Percentiles rank a stretch among this genome's conserved stretches.
Evolutionary conservation across 2,329 filamentous ascomycete genomes (phyloP).

Genomic region (Scedosporium minutisporum): DNA sequence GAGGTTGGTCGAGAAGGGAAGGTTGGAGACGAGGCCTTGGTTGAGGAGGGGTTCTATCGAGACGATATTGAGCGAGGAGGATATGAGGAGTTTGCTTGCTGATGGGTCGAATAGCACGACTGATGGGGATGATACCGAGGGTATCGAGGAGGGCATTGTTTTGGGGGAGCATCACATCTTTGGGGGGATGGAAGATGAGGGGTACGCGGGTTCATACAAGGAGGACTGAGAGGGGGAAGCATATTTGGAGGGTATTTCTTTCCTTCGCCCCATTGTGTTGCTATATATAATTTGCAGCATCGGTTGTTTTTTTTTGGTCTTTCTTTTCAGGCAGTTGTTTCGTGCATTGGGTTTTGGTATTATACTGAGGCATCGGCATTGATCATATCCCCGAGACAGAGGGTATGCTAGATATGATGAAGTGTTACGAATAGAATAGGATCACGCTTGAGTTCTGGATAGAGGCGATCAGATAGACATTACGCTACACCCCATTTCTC

Average conservation of each 20-base stretch:
- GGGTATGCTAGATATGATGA: background rate
- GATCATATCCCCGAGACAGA: background rate
- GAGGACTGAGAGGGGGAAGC: background rate
- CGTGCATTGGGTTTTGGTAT: too few species aligned
- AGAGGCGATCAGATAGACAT: too few species aligned
- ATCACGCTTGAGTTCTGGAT: background rate
- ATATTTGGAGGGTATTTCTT: background rate
- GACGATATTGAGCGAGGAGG: constrained; percentile 52
- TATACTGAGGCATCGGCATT: background rate
- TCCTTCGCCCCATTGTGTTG: background rate
- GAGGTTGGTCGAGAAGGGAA: constrained; percentile 50
- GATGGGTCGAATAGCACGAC: constrained; percentile 15
- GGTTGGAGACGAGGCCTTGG: constrained; percentile 41
- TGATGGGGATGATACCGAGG: constrained; percentile 11
- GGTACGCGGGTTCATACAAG: background rate
- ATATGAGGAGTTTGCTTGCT: constrained; percentile 39
- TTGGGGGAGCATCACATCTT: constrained; percentile 8
- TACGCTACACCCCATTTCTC: too few species aligned
- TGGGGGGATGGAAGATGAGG: constrained; percentile 18
- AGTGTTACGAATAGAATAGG: background rate
- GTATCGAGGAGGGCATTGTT: constrained; percentile 25
- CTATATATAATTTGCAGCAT: background rate
- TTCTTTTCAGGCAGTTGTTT: too few species aligned
- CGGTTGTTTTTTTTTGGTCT: background rate
- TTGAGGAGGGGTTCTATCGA: constrained; percentile 44